Base-by-base conservation (phyloP, 1,284 basidiomycete genomes). In the Inonotus hispidus region DNA sequence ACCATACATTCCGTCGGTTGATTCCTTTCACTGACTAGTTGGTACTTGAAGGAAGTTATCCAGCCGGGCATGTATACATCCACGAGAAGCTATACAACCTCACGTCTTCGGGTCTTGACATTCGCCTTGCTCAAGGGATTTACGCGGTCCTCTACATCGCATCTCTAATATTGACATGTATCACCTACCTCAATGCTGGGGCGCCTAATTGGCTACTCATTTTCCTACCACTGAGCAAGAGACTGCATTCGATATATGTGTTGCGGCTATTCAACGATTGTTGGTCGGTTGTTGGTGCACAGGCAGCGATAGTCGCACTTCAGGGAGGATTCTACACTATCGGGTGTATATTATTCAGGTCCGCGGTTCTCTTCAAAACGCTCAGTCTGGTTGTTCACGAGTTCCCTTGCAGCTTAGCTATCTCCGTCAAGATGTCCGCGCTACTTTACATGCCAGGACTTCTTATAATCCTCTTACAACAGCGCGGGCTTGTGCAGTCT, bases 341-440 rank as follows among this genome's bases (percentile, higher is more conserved):
- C 2, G 92, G 85, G 0, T 82, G 83, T 14, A 66, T 90, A 38
- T 70, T 94, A 2, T 89, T 88, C 72, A 90, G 89, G 93, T 62
- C 32, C 32, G 32, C 32, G 4, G 35, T 25, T 19, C 29, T 3
- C 50, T 55, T 53, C 57, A 53, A 13, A 54, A 46, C 47, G 32
- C 21, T 55, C 11, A 49, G 35, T 21, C 19, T 29, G 37, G 16
- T 19, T 37, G 49, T 57, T 37, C 32, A 39, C 50, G 49, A 29
- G 60, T 60, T 60, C 27, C 38, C 53, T 49, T 32, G 1, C 66
- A 97, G 95, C 66, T 73, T 85, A 7, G 95, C 94, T 0, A 73
- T 99, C 3, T 95, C 93, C 1, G 81, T 98, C 66, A 99, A 99
- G 75, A 99, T 99, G 97, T 97, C 92, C 49, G 85, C 90, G 39